Evolutionary conservation across 257 asterid species (phyloP).

Genomic region (Penstemon barbatus): DNA sequence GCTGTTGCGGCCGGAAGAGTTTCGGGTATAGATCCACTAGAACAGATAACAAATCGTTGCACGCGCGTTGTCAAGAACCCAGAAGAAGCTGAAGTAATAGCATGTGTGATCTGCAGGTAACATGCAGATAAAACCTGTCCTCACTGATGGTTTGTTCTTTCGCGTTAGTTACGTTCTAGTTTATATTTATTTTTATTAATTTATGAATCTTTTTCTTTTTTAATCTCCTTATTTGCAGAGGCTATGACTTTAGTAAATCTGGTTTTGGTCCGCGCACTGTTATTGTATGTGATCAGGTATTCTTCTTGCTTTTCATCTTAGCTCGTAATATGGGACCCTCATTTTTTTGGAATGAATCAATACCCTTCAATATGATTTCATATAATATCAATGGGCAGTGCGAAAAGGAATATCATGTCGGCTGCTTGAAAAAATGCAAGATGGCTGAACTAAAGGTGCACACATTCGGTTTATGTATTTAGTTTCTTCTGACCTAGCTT

Average conservation of each 20-base stretch:
- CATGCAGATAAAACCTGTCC: slow-evolving; percentile 8
- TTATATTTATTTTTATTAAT: not conserved
- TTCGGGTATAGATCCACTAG: slow-evolving; percentile 68
- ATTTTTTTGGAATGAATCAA: not conserved
- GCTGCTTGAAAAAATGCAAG: slow-evolving; percentile 90
- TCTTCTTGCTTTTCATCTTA: slow-evolving; percentile 26
- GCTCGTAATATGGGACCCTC: not conserved
- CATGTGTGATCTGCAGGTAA: slow-evolving; percentile 97
- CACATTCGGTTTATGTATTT: slow-evolving; percentile 19
- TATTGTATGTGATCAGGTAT: slow-evolving; percentile 95
- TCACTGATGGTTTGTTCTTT: not conserved
- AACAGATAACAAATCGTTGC: slow-evolving; percentile 83
- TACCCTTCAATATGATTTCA: slow-evolving; percentile 26
- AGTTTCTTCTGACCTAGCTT: no score
- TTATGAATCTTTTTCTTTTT: not conserved
- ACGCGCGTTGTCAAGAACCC: slow-evolving; percentile 83
- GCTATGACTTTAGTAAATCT: slow-evolving; percentile 88
- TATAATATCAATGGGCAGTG: slow-evolving; percentile 50
- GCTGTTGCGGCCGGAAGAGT: slow-evolving; percentile 96
- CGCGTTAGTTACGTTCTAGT: slow-evolving; percentile 4
- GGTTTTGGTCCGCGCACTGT: slow-evolving; percentile 99
- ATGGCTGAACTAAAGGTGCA: slow-evolving; percentile 92
- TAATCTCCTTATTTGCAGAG: slow-evolving; percentile 52
- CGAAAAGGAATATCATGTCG: slow-evolving; percentile 97
- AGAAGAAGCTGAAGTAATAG: slow-evolving; percentile 90